Evolutionary conservation across 2,329 filamentous ascomycete genomes (phyloP), one percentile per base, ranked within the genome.

Genomic region (Calonectria pteridis): DNA sequence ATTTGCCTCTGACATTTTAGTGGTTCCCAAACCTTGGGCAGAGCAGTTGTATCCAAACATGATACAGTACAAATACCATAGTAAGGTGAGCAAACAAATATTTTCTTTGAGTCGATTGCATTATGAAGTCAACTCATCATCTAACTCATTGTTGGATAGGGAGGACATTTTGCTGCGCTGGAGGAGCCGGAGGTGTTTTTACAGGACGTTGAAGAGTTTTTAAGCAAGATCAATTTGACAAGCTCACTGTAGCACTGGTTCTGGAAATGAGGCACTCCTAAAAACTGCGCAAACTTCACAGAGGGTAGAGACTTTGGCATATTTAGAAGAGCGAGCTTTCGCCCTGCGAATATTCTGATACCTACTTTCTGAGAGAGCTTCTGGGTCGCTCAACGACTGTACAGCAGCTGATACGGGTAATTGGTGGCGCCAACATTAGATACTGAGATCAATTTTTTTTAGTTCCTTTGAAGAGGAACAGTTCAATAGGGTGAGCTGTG

Each of bases 101-200:
- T 20, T 7, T 20, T 13, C 20, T 13, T 23, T 23, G 3, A 20
- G 40, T 23, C 11, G 1, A n/a, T 46, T 13, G 4, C 3, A 18
- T 13, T n/a, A 4, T 23, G 3, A 46, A 20, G 3, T 13, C 3
- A 0, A 10, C 9, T 46, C 0, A 13, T n/a, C 3, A 23, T n/a
- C 6, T 13, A n/a, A n/a, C 4, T 46, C 2, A 23, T 6, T 2
- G 1, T 23, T 4, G 13, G 20, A 9, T 9, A 59, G 55, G 55
- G 55, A 18, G 55, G 55, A 6, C 55, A 59, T 28, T 59, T 59
- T 59, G 55, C 55, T 1, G 55, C 55, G 16, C 7, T 58, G 4
- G 53, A 58, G 31, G 29, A 58, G 10, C 53, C 29, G 1, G 13
- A 58, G 0, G 11, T 6, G 5, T 58, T 58, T 35, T 16, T 58